Percentiles rank a stretch among this genome's conserved stretches.
Conservation (phyloP, 2,329 filamentous ascomycete species). For the Stenocarpella maydis region DNA sequence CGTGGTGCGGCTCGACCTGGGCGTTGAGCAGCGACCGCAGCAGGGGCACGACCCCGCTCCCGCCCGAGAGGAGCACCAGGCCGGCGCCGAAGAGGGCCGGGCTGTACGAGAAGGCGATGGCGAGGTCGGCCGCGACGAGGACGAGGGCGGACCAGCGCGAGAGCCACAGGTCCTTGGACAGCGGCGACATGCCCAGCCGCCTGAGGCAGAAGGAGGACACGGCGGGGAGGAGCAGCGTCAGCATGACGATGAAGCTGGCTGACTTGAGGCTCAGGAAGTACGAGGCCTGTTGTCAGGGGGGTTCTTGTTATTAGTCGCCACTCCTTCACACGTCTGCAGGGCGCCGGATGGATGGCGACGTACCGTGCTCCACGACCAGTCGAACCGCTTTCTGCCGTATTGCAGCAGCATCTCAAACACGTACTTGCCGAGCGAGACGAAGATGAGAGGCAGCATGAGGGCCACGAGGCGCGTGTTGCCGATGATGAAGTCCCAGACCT, state of each 20-base stretch:
- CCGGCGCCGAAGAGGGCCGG: conserved; percentile 46
- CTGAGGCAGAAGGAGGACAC: conserved; percentile 45
- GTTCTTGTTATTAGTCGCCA: background rate
- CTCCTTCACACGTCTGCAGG: background rate
- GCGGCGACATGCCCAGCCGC: conserved; percentile 42
- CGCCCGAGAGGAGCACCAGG: conserved; percentile 55
- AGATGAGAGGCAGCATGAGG: conserved; percentile 48
- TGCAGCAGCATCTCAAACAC: conserved; percentile 55
- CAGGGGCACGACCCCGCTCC: conserved; percentile 52
- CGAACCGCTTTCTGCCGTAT: conserved; percentile 60
- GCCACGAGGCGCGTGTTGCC: conserved; percentile 48
- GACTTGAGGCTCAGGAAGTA: conserved; percentile 51
- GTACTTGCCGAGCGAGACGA: conserved; percentile 45
- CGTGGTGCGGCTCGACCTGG: conserved; percentile 60
- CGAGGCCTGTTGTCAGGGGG: conserved; percentile 45
- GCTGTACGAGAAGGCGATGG: conserved; percentile 48
- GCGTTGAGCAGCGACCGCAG: conserved; percentile 60
- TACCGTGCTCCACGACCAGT: conserved; percentile 56
- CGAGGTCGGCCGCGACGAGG: conserved; percentile 45
- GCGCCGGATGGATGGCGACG: conserved; percentile 11
- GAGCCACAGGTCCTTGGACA: conserved; percentile 52
- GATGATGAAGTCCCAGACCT: conserved; percentile 47
- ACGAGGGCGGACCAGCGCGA: conserved; percentile 46
- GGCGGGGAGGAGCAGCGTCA: conserved; percentile 50
- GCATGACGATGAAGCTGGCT: conserved; percentile 47